Evolutionary conservation across 2,329 filamentous ascomycete species (phyloP).

Genomic region (Setomelanomma holmii): DNA sequence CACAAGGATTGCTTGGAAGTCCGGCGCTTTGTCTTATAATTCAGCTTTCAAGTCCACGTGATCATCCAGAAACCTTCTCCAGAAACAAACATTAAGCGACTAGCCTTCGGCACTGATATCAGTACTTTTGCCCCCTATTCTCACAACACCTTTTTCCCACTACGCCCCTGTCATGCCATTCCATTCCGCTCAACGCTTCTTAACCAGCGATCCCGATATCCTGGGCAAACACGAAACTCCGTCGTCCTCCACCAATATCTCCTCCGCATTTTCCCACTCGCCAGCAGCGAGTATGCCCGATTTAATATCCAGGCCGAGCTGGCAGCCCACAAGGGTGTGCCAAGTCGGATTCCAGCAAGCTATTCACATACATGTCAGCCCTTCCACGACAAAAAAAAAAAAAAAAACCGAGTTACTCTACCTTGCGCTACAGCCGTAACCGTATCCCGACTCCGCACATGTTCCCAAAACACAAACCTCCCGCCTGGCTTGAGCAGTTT

Average conservation of each 20-base stretch:
- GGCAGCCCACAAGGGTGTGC: conserved; percentile 6
- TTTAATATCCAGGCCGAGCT: conserved; percentile 4
- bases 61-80: too few species aligned
- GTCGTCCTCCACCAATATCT: conserved; percentile 3
- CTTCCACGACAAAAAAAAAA: background rate
- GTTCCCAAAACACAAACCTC: conserved; percentile 12
- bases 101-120: too few species aligned
- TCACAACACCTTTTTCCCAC: too few species aligned
- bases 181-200: background rate
- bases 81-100: too few species aligned
- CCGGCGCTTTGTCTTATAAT: too few species aligned
- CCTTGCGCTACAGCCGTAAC: background rate
- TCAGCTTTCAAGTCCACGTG: too few species aligned
- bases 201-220: background rate
- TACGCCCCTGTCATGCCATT: too few species aligned
- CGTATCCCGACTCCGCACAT: conserved; percentile 2
- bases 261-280: conserved; percentile 6
- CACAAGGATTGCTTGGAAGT: too few species aligned
- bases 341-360: conserved; percentile 8
- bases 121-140: too few species aligned
- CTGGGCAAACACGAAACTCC: background rate
- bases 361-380: background rate
- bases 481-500: conserved; percentile 10
- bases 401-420: background rate
- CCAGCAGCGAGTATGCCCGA: conserved; percentile 6